Conservation (phyloP, 1,139 yeast species). For the Saccharomycopsis crataegensis region DNA sequence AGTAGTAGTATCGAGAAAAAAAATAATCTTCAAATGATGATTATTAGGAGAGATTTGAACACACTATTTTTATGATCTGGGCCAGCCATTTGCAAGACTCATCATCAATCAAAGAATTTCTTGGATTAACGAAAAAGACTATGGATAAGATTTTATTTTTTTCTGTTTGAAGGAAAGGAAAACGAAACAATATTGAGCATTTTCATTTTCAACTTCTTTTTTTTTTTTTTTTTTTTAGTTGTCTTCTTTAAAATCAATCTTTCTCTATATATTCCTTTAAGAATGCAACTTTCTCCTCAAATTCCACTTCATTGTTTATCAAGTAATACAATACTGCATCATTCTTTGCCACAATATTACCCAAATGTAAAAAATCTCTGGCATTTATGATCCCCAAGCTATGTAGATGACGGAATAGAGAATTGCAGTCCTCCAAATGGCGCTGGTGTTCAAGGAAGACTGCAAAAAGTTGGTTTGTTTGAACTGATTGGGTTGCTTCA, state of each 20-base stretch:
- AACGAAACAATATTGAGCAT: background rate
- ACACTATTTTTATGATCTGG: too few species aligned
- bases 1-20: too few species aligned
- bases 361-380: constrained; percentile 13
- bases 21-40: too few species aligned
- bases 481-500: background rate
- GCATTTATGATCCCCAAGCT: constrained; percentile 12
- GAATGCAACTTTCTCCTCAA: constrained; percentile 18
- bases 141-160: too few species aligned
- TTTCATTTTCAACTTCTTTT: background rate
- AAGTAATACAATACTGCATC: constrained; percentile 18
- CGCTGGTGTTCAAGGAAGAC: constrained; percentile 8
- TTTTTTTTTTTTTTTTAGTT: background rate
- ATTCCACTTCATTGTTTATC: constrained; percentile 12
- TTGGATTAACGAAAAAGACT: too few species aligned
- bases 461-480: background rate
- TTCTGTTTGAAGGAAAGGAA: background rate
- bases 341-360: constrained; percentile 13
- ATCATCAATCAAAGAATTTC: too few species aligned
- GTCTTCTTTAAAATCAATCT: background rate
- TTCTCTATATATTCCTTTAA: constrained; percentile 11
- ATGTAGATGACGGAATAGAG: constrained; percentile 14
- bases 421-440: constrained; percentile 17
- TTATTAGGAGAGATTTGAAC: too few species aligned
- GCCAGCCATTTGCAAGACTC: too few species aligned